Conservation (phyloP, 306 rosid species). For the Fragaria nilgerrensis region DNA sequence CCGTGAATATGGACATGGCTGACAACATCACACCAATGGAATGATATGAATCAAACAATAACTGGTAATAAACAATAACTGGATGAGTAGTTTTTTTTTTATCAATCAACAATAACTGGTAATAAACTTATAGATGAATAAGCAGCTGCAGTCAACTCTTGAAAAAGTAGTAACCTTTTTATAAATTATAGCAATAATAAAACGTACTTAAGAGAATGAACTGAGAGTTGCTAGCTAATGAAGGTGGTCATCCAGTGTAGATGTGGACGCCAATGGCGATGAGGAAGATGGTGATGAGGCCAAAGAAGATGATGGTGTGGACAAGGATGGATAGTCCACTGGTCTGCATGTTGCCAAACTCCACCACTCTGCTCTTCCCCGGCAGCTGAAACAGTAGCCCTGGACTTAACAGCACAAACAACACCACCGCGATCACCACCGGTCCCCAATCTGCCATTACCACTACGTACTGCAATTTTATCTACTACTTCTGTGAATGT, state of each 20-base stretch:
- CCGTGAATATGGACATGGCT: not conserved
- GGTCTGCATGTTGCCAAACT: conserved; percentile 57
- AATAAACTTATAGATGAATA: not conserved
- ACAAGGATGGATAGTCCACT: conserved; percentile 53
- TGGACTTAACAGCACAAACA: conserved; percentile 61
- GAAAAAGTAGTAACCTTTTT: not conserved
- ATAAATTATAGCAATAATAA: not conserved
- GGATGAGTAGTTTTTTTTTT: not conserved
- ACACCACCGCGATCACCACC: conserved; percentile 69
- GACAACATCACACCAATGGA: not conserved
- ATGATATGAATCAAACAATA: not conserved
- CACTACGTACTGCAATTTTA: not conserved
- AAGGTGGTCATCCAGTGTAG: conserved; percentile 36
- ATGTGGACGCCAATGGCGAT: conserved; percentile 63
- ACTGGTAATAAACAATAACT: not conserved
- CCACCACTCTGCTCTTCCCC: conserved; percentile 47
- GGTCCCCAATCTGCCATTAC: conserved; percentile 78
- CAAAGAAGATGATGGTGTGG: conserved; percentile 65
- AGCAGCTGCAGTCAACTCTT: not conserved
- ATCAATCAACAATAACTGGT: not conserved
- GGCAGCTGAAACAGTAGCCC: conserved; percentile 65
- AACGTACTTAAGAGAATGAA: not conserved
- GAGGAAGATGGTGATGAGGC: conserved; percentile 61
- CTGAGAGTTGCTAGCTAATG: not conserved
- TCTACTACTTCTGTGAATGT: not conserved